Evolutionary conservation across 768 basidiomycete genomes (phyloP), one percentile per base, ranked within the genome.

Genomic region (Boletus reticuloceps): DNA sequence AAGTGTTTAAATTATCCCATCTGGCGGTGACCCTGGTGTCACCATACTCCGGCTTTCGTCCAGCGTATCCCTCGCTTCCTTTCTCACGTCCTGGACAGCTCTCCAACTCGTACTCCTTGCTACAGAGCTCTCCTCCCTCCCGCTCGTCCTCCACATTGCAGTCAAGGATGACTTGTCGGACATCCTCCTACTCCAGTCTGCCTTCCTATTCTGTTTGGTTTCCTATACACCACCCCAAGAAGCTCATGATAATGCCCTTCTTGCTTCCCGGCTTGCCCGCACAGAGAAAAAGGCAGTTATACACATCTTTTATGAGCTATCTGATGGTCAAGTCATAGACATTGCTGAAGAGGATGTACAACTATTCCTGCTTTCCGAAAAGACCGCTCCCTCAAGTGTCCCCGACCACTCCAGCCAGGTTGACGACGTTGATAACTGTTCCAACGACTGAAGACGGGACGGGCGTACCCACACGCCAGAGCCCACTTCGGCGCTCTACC

Each of bases 241-340:
- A 65, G 91, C 94, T 4, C 89, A 95, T 63, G 91, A 95, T 66
- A 87, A 98, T 70, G 89, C 93, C 22, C 74, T 98, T 36, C 80
- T 98, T 17, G 92, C 93, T 14, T 85, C 91, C 48, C 82, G 86
- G 41, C 73, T 98, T 47, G 91, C 96, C 0, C 79, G 79, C 36
- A 69, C 79, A 8, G 83, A 89, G 63, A 77, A 77, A 52, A 88
- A 83, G 61, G 85, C 87, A 6, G 91, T 96, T n/a, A 76, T 97
- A 25, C 96, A 98, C 68, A 85, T 81, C 14, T 97, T 94, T 72
- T 85, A 88, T 62, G 65, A 76, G 9, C 72, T 65, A 3, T 68
- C 68, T 2, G 67, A 73, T 20, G 75, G 79, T 25, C 59, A 67
- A 7, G 66, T 82, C 12, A 72, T 77, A 19, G 80, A 86, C 59